Conservation (phyloP, 2,329 filamentous ascomycete genomes). For the Pseudocercospora macadamiae region DNA sequence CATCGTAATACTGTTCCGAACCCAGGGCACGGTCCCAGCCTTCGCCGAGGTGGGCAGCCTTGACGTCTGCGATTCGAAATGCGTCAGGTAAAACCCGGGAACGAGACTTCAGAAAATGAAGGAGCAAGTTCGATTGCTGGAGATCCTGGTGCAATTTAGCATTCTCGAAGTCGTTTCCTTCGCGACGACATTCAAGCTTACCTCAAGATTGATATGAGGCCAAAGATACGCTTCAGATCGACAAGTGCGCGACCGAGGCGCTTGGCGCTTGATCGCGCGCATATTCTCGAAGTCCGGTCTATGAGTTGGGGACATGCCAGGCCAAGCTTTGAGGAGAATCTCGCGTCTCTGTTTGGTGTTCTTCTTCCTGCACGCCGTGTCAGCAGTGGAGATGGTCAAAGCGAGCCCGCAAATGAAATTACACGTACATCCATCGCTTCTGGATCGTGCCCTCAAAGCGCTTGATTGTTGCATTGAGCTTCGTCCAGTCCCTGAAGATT, state of each 20-base stretch:
- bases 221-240: constrained; percentile 48
- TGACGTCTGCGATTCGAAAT: constrained; percentile 54
- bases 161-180: too few species aligned
- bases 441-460: constrained; percentile 57
- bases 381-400: not conserved
- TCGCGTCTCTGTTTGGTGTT: constrained; percentile 49
- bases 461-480: constrained; percentile 48
- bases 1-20: constrained; percentile 12
- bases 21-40: constrained; percentile 19
- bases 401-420: not conserved
- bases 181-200: too few species aligned
- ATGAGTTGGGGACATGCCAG: constrained; percentile 53
- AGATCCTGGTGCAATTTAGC: too few species aligned
- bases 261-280: constrained; percentile 28
- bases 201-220: constrained; percentile 62
- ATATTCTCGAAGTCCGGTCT: constrained; percentile 55
- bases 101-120: constrained; percentile 57
- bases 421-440: constrained; percentile 52
- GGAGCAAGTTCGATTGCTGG: constrained; percentile 45
- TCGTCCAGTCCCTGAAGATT: constrained; percentile 43
- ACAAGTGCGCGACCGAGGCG: constrained; percentile 22
- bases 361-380: constrained; percentile 49
- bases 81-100: constrained; percentile 50
- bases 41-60: constrained; percentile 39
- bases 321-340: constrained; percentile 54